Evolutionary conservation across 306 rosid species (phyloP), one percentile per base, ranked within the genome.

Genomic region (Carpinus fangiana): DNA sequence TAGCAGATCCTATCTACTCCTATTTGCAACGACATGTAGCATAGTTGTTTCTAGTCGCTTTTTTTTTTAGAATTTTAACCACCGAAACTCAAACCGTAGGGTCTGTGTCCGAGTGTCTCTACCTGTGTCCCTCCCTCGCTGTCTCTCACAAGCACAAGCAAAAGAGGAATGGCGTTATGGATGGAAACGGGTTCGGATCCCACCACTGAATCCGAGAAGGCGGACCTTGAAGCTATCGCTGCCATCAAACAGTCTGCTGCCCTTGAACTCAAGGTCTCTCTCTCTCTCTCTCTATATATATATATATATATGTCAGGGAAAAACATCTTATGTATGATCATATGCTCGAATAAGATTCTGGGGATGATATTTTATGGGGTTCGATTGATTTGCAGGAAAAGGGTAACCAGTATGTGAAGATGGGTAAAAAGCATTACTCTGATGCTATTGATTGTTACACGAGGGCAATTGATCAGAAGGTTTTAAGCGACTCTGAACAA

Each of bases 401-500:
- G 87, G 99, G 99, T 11, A 95, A 91, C 54, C 80, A 91, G 79
- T 89, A 72, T 77, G 90, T 91, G 60, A 93, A 85, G 76, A 87
- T 82, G 90, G 99, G 99, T 51, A 95, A 87, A 85, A 90, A 83
- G 53, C 93, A 95, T 69, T 95, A 92, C 76, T 66, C 93, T 70
- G 96, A 91, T 81, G 99, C 99, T 76, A 79, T 93, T 78, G 97
- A 91, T 62, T 93, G 96, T 80, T 95, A 93, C 91, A 90, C 96
- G 0, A 87, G 89, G 75, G 98, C 99, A 10, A 89, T 95, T 41
- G 72, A 88, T 84, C 97, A 93, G 86, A 85, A 93, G 55, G 90
- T 83, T 28, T 78, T 95, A 57, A 80, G 77, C 23, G 87, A 86
- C 74, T 86, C 91, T 6, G 97, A 95, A 74, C 85, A 48, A 52